Evolutionary conservation across 148 eudicot species (phyloP).

Genomic region (Spergularia bocconei): DNA sequence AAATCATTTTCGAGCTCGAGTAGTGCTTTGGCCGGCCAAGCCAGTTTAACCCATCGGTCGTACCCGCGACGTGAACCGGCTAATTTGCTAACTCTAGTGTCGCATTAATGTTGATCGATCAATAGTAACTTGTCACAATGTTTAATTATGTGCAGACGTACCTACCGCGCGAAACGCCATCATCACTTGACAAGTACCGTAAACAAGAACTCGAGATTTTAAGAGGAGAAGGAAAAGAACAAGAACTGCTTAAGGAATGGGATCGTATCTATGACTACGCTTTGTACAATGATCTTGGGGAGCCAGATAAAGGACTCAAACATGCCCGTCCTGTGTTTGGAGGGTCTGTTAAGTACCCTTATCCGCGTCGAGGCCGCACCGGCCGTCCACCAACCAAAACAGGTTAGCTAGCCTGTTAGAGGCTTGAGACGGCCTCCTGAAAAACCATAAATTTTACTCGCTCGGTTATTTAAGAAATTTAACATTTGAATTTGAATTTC

Average conservation of each 20-base stretch:
- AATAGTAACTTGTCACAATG: no score
- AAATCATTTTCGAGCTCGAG: no score
- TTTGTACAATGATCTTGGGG: slow-evolving; percentile 68
- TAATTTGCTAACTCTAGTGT: no score
- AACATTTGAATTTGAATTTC: no score
- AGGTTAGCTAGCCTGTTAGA: slow-evolving; percentile 32
- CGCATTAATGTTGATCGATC: no score
- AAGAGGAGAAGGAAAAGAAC: slow-evolving; percentile 66
- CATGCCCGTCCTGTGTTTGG: slow-evolving; percentile 65
- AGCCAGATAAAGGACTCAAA: slow-evolving; percentile 51
- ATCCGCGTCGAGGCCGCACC: slow-evolving; percentile 81
- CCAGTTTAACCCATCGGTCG: no score
- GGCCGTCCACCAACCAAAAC: slow-evolving; percentile 53
- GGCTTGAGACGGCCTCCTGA: no score
- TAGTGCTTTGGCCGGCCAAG: no score
- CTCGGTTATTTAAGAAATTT: no score
- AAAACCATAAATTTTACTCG: no score
- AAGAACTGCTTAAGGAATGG: slow-evolving; percentile 72
- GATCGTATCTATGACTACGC: slow-evolving; percentile 89
- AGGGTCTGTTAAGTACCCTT: slow-evolving; percentile 65
- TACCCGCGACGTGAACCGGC: no score
- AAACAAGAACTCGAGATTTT: slow-evolving; percentile 62
- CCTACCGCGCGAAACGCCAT: slow-evolving; percentile 69
- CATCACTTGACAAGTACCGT: slow-evolving; percentile 40
- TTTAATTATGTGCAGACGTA: slow-evolving; percentile 12